Evolutionary conservation across 345 rosid genomes (phyloP).

Genomic region (Salix udensis): DNA sequence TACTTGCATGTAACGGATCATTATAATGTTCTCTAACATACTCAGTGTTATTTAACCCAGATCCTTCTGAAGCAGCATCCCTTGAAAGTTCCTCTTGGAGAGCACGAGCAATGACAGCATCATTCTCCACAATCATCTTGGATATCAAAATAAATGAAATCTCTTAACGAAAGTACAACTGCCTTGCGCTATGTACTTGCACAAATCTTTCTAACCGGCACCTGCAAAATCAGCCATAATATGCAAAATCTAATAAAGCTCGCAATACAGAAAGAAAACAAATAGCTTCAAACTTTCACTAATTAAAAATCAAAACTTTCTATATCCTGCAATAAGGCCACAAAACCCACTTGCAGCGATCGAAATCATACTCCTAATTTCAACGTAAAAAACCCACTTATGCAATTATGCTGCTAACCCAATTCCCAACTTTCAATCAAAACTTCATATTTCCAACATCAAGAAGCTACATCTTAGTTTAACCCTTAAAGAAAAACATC

Average conservation of each 20-base stretch:
- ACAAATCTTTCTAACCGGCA: not conserved
- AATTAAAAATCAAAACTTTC: not conserved
- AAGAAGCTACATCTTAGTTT: too few species aligned
- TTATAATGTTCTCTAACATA: conserved; percentile 53
- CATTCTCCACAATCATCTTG: conserved; percentile 58
- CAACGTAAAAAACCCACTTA: not conserved
- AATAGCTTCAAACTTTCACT: not conserved
- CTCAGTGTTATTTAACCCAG: conserved; percentile 30
- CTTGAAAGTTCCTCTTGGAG: conserved; percentile 74
- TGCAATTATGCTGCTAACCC: not conserved
- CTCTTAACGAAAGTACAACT: not conserved
- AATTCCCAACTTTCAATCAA: too few species aligned
- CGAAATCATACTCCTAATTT: not conserved
- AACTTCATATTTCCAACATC: too few species aligned
- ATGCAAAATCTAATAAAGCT: not conserved
- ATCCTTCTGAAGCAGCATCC: conserved; percentile 51
- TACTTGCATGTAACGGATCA: conserved; percentile 24
- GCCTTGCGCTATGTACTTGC: not conserved
- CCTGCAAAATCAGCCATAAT: conserved; percentile 1
- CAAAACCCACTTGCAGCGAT: not conserved
- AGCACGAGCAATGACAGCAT: conserved; percentile 70
- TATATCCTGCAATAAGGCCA: not conserved
- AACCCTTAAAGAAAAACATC: not conserved
- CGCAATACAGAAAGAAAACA: not conserved
- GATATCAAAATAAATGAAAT: not conserved